Base-by-base conservation (phyloP, 305 asterid species). In the Stenogyne calaminthoides region DNA sequence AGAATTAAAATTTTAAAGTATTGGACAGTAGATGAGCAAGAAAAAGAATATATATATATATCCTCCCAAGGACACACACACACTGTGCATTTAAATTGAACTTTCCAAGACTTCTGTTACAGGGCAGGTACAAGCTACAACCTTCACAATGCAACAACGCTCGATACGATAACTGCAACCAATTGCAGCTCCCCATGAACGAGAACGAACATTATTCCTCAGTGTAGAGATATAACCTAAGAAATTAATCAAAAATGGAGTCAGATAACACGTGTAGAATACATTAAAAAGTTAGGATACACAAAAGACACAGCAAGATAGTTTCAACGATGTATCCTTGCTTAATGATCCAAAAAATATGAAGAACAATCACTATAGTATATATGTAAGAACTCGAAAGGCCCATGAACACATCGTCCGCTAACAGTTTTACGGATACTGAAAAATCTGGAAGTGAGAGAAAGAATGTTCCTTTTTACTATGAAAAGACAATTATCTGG, bases 101-200 rank as follows among this genome's bases (percentile, higher is more conserved):
- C 60, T 36, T 64, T 47, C 65, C 46, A 36, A 32, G 58, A 69
- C 40, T 55, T 20, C 16, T 16, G 40, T 64, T 61, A 76, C 64
- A n/a, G 27, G 36, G 72, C 57, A 27, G 62, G 64, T 67, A 34
- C 15, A 67, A 47, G 40, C 42, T 5, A 12, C 52, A 74, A 95
- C 99, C 98, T 92, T 95, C 75, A 88, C 83, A 69, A 91, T 86
- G 84, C 88, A 87, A 82, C 99, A 95, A 64, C 86, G 89, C 84
- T 95, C 98, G 3, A 92, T 93, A 70, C 93, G 88, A 70, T 88
- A 95, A 81, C 99, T 95, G 88, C 98, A 95, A 69, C 88, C 96
- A 76, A 89, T 87, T 16, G 95, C 92, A 80, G 99, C 89, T 77
- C 97, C 97, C 99, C 98, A 95, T 20, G 98, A 91, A 42, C 98